Base-by-base conservation (phyloP, 2,329 filamentous ascomycete species). In the Colletotrichum musicola region DNA sequence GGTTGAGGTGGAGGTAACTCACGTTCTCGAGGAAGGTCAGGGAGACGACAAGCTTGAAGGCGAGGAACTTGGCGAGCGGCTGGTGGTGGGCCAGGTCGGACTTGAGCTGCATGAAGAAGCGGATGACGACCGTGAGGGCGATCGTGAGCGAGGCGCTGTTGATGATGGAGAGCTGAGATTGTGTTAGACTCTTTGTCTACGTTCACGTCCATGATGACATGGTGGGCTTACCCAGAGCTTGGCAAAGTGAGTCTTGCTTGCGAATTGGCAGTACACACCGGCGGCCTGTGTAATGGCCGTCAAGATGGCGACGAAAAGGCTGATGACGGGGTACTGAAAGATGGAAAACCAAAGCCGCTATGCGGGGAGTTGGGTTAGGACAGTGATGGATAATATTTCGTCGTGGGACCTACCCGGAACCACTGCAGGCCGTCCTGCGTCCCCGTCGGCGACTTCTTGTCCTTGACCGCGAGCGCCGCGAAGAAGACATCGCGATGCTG, bases 241-340 rank as follows among this genome's bases (percentile, higher is more conserved):
- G 13, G 76, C 77, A 46, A 75, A 77, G 55, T 75, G 70, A 4
- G 74, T 40, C 46, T 73, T 73, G 38, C 71, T 75, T 14, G 73
- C 73, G 4, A 70, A 75, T 18, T 77, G 73, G 68, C 78, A 80
- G 71, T 76, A 80, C 14, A 75, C 72, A 4, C 73, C 73, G 1
- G 70, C 71, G 0, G 71, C 74, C 50, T 80, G 72, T 3, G 77
- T 76, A 61, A 78, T 72, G 50, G 72, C 73, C n/a, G 75, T 74
- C 35, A 75, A 53, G 35, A 76, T 88, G 81, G 71, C 86, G 82
- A 77, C 83, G 4, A 74, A 20, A n/a, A 78, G 46, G 38, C 75
- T 69, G 25, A 81, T 64, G 27, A 77, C 71, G 0, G 81, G 78
- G 50, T 81, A 83, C 72, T 84, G 82, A 49, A 84, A 80, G 44